These are phyloP conservation scores for Hymenochaete sp. DNA, from an alignment of 1,284 basidiomycete species.

Conservation along the genomic window DNA sequence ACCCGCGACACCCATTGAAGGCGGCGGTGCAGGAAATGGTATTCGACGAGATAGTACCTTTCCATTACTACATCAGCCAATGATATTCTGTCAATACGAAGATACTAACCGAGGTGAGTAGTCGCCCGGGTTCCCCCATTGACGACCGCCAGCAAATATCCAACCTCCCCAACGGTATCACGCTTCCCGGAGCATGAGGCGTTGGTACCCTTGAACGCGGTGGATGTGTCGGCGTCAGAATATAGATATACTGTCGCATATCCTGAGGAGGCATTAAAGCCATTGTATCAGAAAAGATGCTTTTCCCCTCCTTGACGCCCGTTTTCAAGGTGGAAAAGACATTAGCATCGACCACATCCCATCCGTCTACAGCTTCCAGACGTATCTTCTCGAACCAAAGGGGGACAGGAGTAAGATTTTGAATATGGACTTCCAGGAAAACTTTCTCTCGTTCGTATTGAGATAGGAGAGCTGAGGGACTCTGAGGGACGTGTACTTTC, in stretches of 20 bases:
- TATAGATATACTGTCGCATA: slow-evolving; percentile 76
- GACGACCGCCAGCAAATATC: slow-evolving; percentile 78
- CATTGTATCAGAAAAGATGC: slow-evolving; percentile 51
- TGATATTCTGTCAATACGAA: not conserved
- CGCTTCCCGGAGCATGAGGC: slow-evolving; percentile 50
- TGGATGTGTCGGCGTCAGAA: slow-evolving; percentile 44
- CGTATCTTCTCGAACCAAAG: slow-evolving; percentile 70
- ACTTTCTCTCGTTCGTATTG: slow-evolving; percentile 62
- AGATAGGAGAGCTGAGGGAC: slow-evolving; percentile 60
- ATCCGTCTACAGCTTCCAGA: slow-evolving; percentile 66
- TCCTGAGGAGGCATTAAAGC: slow-evolving; percentile 74
- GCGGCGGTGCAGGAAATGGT: slow-evolving; percentile 36
- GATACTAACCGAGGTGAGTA: slow-evolving; percentile 59
- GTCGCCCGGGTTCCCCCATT: slow-evolving; percentile 72
- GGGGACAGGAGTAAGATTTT: slow-evolving; percentile 71
- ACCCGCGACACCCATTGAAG: slow-evolving; percentile 23
- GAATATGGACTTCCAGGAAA: slow-evolving; percentile 82
- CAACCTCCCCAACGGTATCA: slow-evolving; percentile 70
- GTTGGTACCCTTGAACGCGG: slow-evolving; percentile 38
- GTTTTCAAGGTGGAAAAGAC: slow-evolving; percentile 20
- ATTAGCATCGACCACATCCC: slow-evolving; percentile 53
- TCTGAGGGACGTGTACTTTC: slow-evolving; percentile 69
- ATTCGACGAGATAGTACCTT: slow-evolving; percentile 68
- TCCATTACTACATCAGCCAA: not conserved
- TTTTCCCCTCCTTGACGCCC: slow-evolving; percentile 25